Evolutionary conservation across 2,329 filamentous ascomycete genomes (phyloP).

Genomic region (Beauveria scarabaeidicola): DNA sequence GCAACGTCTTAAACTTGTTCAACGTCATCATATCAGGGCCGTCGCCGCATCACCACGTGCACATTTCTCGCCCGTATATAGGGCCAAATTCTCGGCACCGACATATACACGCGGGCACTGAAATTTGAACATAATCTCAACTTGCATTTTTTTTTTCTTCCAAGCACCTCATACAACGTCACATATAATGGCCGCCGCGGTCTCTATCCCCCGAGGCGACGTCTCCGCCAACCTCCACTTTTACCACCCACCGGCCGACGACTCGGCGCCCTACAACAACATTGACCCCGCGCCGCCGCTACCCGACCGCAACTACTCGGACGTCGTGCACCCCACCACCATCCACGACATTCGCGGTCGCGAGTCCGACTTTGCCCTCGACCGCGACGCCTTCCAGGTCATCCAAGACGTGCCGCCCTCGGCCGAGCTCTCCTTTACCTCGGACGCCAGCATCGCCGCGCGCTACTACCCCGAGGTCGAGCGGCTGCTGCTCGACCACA

Average conservation of each 20-base stretch:
- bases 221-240: conserved; percentile 58
- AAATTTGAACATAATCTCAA: background rate
- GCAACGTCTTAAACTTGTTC: too few species aligned
- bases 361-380: conserved; percentile 58
- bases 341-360: conserved; percentile 67
- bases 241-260: conserved; percentile 53
- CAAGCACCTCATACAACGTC: background rate
- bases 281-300: conserved; percentile 57
- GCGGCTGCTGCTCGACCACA: conserved; percentile 54
- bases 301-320: conserved; percentile 57
- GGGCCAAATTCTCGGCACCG: too few species aligned
- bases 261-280: conserved; percentile 54
- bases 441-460: conserved; percentile 58
- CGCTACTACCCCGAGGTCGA: conserved; percentile 85
- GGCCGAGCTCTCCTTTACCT: conserved; percentile 51
- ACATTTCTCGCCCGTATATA: too few species aligned
- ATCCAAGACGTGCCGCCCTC: conserved; percentile 49
- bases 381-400: conserved; percentile 67
- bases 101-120: too few species aligned
- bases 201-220: conserved; percentile 46
- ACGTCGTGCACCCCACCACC: conserved; percentile 39
- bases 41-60: too few species aligned
- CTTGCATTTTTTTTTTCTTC: background rate
- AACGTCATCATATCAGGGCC: too few species aligned
- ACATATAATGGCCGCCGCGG: conserved; percentile 29